Base-by-base conservation (phyloP, 495 filamentous ascomycete species). In the Daldinia concentrica region DNA sequence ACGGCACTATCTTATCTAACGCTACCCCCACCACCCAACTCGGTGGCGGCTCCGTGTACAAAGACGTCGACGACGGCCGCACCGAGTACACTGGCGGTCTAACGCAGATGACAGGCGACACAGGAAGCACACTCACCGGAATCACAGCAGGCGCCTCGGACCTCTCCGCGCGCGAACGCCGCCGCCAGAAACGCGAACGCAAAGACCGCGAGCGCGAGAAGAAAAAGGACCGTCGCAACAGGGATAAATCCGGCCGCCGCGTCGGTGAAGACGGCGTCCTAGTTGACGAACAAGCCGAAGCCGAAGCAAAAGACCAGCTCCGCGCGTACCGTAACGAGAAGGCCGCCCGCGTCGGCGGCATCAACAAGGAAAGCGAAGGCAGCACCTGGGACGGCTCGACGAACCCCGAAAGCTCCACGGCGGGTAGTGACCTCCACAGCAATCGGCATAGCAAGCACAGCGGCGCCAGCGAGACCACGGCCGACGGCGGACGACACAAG, bases 261-360 rank as follows among this genome's bases (percentile, higher is more conserved):
- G 82, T 85, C 26, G 76, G 81, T 69, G 76, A 77, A 62, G 82
- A 83, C 64, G 78, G 81, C 58, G 69, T 77, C 26, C 72, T 85
- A 17, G 71, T 81, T 71, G 89, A 90, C 76, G 87, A 87, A 48
- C 85, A 84, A 39, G 86, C 82, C 14, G 92, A 95, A 76, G 84
- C 83, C n/a, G 90, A 92, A 58, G 88, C 94, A 48, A 75, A 84
- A 72, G 71, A 80, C 59, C 77, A 83, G 8, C 78, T 88, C 32
- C 88, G 90, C 41, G 87, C 88, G 1, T 97, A 97, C 82, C 90
- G 93, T 7, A 85, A 91, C 75, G 94, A 97, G 79, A 92, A 91
- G 74, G 82, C 93, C 4, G 93, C 94, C 2, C 85, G 90, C 34
- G 92, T 97, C 19, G 94, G 94, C 41, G 94, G 93, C 17, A 80